Base-by-base conservation (phyloP, 2,329 filamentous ascomycete genomes). In the Cladosporium halotolerans region DNA sequence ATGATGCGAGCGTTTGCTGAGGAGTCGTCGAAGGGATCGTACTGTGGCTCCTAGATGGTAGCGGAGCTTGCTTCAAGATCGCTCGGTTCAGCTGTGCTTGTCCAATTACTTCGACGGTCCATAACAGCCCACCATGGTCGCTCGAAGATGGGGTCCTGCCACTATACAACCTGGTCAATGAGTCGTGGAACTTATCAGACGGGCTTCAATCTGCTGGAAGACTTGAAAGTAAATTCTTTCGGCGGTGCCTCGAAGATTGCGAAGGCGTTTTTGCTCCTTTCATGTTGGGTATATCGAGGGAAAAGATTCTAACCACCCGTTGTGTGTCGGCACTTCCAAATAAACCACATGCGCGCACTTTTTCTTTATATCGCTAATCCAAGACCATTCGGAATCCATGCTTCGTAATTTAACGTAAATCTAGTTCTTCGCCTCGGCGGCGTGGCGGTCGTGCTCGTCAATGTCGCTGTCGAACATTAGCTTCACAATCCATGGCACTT, bases 381-480 rank as follows among this genome's bases (percentile, higher is more conserved):
- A 51, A 44, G 19, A 44, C 40, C 48, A 32, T 51, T 32, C 14
- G 23, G 23, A 51, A 51, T 51, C 40, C 48, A 43, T 51, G 48
- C 48, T 44, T 51, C 48, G 40, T 51, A 44, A 51, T 14, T 43
- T 38, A 38, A n/a, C n/a, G 32, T 28, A 39, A 43, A 14, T 43
- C 31, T 38, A 51, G 18, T 51, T 51, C 48, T 14, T 51, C n/a
- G 48, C 48, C 48, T 43, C 48, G 7, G 44, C 51, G 38, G 52
- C 52, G 40, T 42, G 39, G 28, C 45, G 45, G 53, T 58, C 57
- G 45, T 58, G 57, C 40, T 57, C 55, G 33, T 58, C 57, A 18
- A 58, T 58, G 52, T 58, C 57, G 39, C 55, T 58, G 33, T 10
- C 13, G 2, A 13, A 7, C n/a, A 31, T 57, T 41, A 57, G 53